A percentile compares a stretch with the other conserved stretches of the same genome.
Conservation (phyloP, 2,329 filamentous ascomycete species). For the Leptographium radiaticola region DNA sequence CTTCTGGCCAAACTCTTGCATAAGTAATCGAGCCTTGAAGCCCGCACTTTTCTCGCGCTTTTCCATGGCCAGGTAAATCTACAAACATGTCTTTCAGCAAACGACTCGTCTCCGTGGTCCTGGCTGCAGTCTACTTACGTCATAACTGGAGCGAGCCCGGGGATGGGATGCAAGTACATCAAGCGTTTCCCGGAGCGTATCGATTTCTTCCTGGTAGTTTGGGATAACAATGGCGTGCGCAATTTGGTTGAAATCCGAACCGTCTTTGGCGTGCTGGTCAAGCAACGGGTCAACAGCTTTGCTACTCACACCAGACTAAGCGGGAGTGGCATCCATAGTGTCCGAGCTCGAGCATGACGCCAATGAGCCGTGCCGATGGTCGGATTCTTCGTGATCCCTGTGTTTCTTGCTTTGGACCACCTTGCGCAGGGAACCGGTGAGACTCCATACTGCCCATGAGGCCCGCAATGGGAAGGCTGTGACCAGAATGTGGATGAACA, state of each 20-base stretch:
- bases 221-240: constrained; percentile 58
- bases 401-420: constrained; percentile 30
- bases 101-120: too few species aligned
- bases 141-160: constrained; percentile 49
- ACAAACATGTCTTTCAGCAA: neutral
- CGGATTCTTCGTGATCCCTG: constrained; percentile 30
- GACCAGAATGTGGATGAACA: constrained; percentile 52
- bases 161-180: constrained; percentile 56
- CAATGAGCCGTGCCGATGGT: constrained; percentile 37
- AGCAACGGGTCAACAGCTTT: constrained; percentile 38
- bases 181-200: constrained; percentile 54
- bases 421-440: constrained; percentile 37
- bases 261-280: constrained; percentile 30
- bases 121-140: constrained; percentile 40
- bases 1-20: constrained; percentile 48
- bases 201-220: constrained; percentile 62
- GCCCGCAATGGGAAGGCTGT: constrained; percentile 50
- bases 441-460: constrained; percentile 46
- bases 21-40: constrained; percentile 47
- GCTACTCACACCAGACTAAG: constrained; percentile 33
- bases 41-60: constrained; percentile 48
- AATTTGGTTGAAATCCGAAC: constrained; percentile 30
- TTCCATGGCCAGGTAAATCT: constrained; percentile 66
- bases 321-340: constrained; percentile 34
- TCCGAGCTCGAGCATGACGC: constrained; percentile 44